These are phyloP conservation scores for Candida tetrigidarum DNA, from an alignment of 1,139 yeast species.

Conservation along the genomic window DNA sequence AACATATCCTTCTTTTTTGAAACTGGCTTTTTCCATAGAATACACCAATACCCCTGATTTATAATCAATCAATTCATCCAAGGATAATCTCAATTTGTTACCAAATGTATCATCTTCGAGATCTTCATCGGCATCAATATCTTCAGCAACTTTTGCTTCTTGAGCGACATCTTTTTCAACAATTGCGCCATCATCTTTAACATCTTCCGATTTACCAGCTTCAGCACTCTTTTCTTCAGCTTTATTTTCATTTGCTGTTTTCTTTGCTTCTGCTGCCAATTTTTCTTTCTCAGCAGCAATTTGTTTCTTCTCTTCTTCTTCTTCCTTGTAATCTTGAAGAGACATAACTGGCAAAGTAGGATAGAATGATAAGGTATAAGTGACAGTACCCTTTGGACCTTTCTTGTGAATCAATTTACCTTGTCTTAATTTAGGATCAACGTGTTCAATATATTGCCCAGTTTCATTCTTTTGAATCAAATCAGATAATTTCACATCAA, in stretches of 20 bases:
- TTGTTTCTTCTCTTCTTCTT: constrained; percentile 42
- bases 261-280: too few species aligned
- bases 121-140: constrained; percentile 38
- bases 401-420: constrained; percentile 69
- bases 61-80: constrained; percentile 64
- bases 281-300: constrained; percentile 33
- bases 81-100: constrained; percentile 57
- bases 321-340: constrained; percentile 68
- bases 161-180: constrained; percentile 31
- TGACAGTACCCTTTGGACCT: constrained; percentile 80
- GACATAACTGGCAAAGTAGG: constrained; percentile 81
- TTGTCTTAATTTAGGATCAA: constrained; percentile 58
- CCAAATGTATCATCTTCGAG: constrained; percentile 41
- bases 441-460: constrained; percentile 65
- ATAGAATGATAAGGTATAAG: constrained; percentile 77
- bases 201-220: too few species aligned
- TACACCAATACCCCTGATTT: constrained; percentile 78
- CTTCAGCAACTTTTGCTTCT: constrained; percentile 33
- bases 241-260: too few species aligned
- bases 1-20: constrained; percentile 57
- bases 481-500: constrained; percentile 68
- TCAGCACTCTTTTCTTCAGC: too few species aligned
- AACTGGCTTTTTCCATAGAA: constrained; percentile 62
- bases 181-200: too few species aligned
- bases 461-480: constrained; percentile 69